These are phyloP conservation scores for Rhizoclosmatium globosum DNA, from an alignment of 192 early-diverging fungal genomes.

Conservation along the genomic window DNA sequence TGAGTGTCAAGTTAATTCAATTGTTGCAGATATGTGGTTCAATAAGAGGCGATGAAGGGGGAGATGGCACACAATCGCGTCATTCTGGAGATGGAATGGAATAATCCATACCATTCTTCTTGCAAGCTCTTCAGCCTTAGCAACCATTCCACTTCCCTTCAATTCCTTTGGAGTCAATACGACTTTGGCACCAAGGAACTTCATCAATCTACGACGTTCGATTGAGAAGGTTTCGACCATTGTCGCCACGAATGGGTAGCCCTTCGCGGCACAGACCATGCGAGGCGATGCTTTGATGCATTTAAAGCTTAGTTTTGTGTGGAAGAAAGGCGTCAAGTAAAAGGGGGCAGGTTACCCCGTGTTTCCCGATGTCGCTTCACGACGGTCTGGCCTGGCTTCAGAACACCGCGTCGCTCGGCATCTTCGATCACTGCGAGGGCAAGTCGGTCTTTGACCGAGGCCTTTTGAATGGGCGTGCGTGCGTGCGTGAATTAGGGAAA, in stretches of 20 bases:
- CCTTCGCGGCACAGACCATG: conserved; percentile 55
- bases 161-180: conserved; percentile 53
- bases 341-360: conserved; percentile 66
- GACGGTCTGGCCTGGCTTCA: conserved; percentile 90
- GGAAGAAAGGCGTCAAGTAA: not conserved
- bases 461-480: no score
- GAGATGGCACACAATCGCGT: no score
- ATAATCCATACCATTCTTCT: conserved; percentile 20
- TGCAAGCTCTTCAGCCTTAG: conserved; percentile 49
- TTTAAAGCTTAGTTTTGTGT: no score
- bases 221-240: conserved; percentile 56
- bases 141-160: conserved; percentile 50
- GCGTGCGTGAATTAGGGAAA: no score
- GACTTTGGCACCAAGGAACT: conserved; percentile 54
- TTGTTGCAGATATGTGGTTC: no score
- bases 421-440: conserved; percentile 94
- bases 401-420: conserved; percentile 85
- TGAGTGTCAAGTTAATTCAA: not conserved
- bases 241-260: conserved; percentile 51
- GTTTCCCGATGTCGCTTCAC: conserved; percentile 73
- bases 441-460: conserved; percentile 96
- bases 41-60: no score
- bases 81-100: no score
- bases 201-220: conserved; percentile 54
- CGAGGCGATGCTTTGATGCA: conserved; percentile 45